phyloP scores from a whole-genome alignment of 2,329 filamentous ascomycete genomes.

The Nemania diffusa region DNA sequence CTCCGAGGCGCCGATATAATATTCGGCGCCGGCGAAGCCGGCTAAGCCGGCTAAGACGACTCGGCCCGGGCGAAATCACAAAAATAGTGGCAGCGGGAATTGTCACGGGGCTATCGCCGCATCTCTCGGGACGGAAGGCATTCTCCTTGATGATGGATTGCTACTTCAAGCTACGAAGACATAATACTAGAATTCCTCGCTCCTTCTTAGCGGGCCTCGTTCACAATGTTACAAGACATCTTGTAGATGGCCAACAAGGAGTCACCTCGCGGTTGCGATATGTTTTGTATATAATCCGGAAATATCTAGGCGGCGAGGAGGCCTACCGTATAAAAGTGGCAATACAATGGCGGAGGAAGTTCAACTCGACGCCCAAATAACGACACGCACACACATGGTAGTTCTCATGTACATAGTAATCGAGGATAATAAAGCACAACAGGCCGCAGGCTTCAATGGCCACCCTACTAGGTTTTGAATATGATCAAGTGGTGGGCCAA shows the following conservation, averaged over 20 bases:
- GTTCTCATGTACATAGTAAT: conserved; percentile 37
- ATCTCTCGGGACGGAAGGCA: conserved; percentile 38
- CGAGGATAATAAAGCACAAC: conserved; percentile 13
- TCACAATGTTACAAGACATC: conserved; percentile 51
- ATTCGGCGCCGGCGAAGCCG: not conserved
- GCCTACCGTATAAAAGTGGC: conserved; percentile 40
- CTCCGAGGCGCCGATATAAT: not conserved
- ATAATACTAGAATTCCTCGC: conserved; percentile 39
- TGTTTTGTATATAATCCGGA: conserved; percentile 49
- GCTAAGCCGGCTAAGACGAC: not conserved
- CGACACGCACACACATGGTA: conserved; percentile 1
- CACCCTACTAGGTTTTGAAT: conserved; percentile 3
- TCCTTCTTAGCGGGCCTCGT: conserved; percentile 48
- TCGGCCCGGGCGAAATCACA: conserved; percentile 13
- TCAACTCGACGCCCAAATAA: conserved; percentile 28
- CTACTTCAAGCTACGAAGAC: conserved; percentile 45
- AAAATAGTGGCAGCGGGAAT: conserved; percentile 35
- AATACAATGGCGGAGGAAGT: conserved; percentile 39
- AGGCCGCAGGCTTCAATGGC: not conserved
- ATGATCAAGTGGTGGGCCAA: conserved; percentile 19
- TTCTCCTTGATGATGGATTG: conserved; percentile 50
- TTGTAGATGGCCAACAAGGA: conserved; percentile 50
- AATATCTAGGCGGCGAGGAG: conserved; percentile 40
- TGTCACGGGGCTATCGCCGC: conserved; percentile 39
- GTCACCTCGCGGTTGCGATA: conserved; percentile 51